A percentile compares a stretch with the other conserved stretches of the same genome.
Conservation (phyloP, 106 monocot species). For the Iris macrosiphon region DNA sequence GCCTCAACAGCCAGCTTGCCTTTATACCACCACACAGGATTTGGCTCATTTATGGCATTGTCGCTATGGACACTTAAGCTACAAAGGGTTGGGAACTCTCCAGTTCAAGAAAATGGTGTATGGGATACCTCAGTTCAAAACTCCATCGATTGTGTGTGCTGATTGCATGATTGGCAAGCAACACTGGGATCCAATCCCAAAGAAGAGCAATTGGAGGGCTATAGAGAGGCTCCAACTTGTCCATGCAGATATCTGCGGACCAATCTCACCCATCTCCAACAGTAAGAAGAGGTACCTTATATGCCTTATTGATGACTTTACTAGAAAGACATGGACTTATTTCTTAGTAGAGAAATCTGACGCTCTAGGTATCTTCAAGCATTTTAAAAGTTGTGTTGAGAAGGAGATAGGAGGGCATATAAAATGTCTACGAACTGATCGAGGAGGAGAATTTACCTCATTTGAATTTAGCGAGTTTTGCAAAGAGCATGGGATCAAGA, state of each 20-base stretch:
- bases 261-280: conserved; percentile 4
- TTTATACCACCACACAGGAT: background rate
- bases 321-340: conserved; percentile 5
- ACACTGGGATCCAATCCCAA: background rate
- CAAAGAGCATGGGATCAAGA: background rate
- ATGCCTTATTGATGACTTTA: conserved; percentile 1
- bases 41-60: conserved; percentile 3
- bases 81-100: background rate
- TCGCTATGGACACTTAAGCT: conserved; percentile 1
- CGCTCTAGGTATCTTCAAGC: background rate
- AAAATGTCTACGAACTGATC: background rate
- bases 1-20: background rate
- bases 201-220: background rate
- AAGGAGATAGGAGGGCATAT: background rate
- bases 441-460: conserved; percentile 6
- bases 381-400: conserved; percentile 7
- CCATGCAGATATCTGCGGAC: conserved; percentile 6
- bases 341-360: conserved; percentile 9
- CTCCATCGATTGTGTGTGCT: background rate
- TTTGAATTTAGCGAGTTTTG: conserved; percentile 4
- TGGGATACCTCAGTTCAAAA: background rate
- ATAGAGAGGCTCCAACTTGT: background rate
- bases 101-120: conserved; percentile 1
- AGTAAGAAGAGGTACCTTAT: conserved; percentile 2
- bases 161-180: background rate